These are phyloP conservation scores for Chalciporus pseudorubinellus DNA, from an alignment of 768 basidiomycete genomes.

Conservation along the genomic window DNA sequence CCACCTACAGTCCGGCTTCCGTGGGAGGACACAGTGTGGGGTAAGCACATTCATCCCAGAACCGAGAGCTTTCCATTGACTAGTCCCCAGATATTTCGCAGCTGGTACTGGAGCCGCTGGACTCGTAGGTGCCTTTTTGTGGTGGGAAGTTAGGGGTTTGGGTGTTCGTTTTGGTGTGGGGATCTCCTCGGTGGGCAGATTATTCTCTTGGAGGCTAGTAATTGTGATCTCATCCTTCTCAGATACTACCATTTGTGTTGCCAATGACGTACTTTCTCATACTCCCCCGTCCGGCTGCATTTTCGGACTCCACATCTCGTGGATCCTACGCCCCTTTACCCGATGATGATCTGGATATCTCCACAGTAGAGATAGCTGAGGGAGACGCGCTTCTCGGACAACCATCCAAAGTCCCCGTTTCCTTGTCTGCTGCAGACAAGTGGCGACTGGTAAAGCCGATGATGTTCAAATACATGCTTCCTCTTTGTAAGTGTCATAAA, in stretches of 20 bases:
- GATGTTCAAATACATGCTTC: conserved; percentile 85
- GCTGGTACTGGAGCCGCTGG: conserved; percentile 95
- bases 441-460: conserved; percentile 78
- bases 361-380: conserved; percentile 24
- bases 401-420: conserved; percentile 42
- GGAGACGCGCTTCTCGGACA: conserved; percentile 27
- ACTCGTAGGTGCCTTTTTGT: conserved; percentile 85
- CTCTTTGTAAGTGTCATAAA: conserved; percentile 62
- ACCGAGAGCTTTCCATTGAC: background rate
- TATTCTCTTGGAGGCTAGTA: background rate
- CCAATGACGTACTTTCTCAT: conserved; percentile 76
- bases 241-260: conserved; percentile 83
- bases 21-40: conserved; percentile 79
- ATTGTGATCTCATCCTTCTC: conserved; percentile 4
- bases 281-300: conserved; percentile 59
- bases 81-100: conserved; percentile 72
- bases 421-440: conserved; percentile 73
- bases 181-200: conserved; percentile 64
- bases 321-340: conserved; percentile 39
- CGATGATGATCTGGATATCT: conserved; percentile 26
- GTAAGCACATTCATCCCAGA: conserved; percentile 35
- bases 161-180: conserved; percentile 85
- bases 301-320: conserved; percentile 41
- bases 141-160: conserved; percentile 89
- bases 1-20: conserved; percentile 68